Conservation (phyloP, 768 basidiomycete genomes). For the Kwoniella sp. region DNA sequence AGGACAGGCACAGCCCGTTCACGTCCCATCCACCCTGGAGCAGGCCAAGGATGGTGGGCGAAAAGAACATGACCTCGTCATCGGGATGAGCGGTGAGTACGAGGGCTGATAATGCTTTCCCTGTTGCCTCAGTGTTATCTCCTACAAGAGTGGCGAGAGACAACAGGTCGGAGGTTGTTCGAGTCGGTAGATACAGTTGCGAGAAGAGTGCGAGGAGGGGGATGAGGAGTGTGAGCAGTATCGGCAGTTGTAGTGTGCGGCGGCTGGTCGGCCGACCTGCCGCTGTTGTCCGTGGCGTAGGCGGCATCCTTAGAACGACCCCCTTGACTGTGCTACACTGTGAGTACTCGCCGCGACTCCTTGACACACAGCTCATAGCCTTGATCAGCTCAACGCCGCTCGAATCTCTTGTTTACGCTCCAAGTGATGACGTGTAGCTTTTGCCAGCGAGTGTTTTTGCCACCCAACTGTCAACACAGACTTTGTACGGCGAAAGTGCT, state of each 20-base stretch:
- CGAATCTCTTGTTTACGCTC: no score
- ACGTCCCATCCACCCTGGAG: slow-evolving; percentile 50
- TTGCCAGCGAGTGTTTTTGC: no score
- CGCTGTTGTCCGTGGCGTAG: not conserved
- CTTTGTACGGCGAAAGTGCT: no score
- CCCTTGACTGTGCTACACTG: no score
- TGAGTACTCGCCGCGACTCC: no score
- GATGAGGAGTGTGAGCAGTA: slow-evolving; percentile 1
- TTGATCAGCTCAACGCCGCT: no score
- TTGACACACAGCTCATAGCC: no score
- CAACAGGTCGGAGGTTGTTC: not conserved
- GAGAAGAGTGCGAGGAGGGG: not conserved
- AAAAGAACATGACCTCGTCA: slow-evolving; percentile 92
- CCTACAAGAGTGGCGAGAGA: not conserved
- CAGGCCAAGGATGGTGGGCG: slow-evolving; percentile 69
- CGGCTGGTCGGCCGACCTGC: no score
- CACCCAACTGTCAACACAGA: no score
- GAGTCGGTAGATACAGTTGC: not conserved
- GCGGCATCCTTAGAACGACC: no score
- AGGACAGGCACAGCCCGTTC: slow-evolving; percentile 68
- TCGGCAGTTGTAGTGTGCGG: no score
- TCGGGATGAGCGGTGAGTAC: slow-evolving; percentile 89
- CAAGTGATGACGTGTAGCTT: no score
- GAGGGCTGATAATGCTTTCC: slow-evolving; percentile 12
- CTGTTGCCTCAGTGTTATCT: not conserved